A percentile compares a stretch with the other conserved stretches of the same genome.
These are phyloP conservation scores for Arthrobotrys entomopaga DNA, from an alignment of 2,329 filamentous ascomycete genomes.

Conservation along the genomic window DNA sequence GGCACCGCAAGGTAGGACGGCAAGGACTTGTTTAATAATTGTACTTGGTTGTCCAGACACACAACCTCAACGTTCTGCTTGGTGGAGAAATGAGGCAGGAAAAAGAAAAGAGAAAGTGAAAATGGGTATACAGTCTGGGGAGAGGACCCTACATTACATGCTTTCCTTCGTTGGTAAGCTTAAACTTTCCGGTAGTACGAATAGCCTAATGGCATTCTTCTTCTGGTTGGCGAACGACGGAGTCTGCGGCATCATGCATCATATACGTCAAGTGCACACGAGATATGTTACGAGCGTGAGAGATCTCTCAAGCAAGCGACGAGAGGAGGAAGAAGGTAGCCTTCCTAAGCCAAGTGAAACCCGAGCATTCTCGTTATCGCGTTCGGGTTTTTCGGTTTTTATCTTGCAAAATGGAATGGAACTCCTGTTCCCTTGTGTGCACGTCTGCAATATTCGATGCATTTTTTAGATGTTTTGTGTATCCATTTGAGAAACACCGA, in stretches of 20 bases:
- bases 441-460: not conserved
- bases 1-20: conserved; percentile 1
- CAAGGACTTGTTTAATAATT: conserved; percentile 35
- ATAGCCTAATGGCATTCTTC: not conserved
- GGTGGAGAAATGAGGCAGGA: conserved; percentile 3
- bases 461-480: not conserved
- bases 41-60: conserved; percentile 14
- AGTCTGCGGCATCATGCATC: conserved; percentile 5
- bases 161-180: conserved; percentile 40
- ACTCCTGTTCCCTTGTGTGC: too few species aligned
- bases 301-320: conserved; percentile 12
- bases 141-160: conserved; percentile 10
- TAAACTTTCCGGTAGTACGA: conserved; percentile 12
- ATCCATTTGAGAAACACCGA: not conserved
- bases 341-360: conserved; percentile 5
- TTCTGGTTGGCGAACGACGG: not conserved
- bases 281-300: too few species aligned
- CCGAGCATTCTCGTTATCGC: conserved; percentile 48
- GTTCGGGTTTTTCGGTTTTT: not conserved
- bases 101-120: conserved; percentile 12
- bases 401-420: conserved; percentile 18
- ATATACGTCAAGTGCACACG: conserved; percentile 27
- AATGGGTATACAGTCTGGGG: not conserved
- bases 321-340: not conserved
- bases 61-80: conserved; percentile 5